phyloP scores from a whole-genome alignment of 108 stramenopile genomes.

The Schizochytrium sp. region DNA sequence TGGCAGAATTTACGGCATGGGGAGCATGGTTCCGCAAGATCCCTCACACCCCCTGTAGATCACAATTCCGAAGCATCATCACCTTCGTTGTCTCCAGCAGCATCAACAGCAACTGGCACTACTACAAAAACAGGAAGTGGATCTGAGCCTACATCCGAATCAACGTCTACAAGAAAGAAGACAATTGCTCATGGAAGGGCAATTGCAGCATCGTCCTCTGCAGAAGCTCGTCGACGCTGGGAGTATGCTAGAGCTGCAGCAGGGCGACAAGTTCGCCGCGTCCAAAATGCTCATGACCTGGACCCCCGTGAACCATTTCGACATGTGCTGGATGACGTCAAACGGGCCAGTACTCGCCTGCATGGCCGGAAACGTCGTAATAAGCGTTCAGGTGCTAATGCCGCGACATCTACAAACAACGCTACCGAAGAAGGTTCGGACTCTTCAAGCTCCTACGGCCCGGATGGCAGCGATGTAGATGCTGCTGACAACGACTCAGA shows the following conservation, averaged over 20 bases:
- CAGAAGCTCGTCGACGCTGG: not conserved
- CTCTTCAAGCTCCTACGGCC: not conserved
- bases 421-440: not conserved
- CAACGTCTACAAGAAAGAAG: not conserved
- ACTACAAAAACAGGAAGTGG: too few relatives aligned
- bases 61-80: too few relatives aligned
- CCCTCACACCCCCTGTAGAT: too few relatives aligned
- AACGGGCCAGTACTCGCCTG: not conserved
- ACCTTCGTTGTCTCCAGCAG: too few relatives aligned
- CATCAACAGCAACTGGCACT: too few relatives aligned
- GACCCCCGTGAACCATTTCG: not conserved
- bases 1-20: too few relatives aligned
- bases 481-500: not conserved
- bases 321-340: not conserved
- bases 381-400: not conserved
- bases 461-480: not conserved
- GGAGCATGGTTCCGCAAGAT: too few relatives aligned
- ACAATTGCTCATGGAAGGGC: not conserved
- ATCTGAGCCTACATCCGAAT: too few relatives aligned
- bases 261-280: slow-evolving; percentile 7
- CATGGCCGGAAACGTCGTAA: not conserved
- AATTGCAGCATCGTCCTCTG: not conserved
- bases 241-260: not conserved
- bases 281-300: not conserved
- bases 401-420: not conserved